Base-by-base conservation (phyloP, 768 basidiomycete species). In the Lyophyllum shimeji region DNA sequence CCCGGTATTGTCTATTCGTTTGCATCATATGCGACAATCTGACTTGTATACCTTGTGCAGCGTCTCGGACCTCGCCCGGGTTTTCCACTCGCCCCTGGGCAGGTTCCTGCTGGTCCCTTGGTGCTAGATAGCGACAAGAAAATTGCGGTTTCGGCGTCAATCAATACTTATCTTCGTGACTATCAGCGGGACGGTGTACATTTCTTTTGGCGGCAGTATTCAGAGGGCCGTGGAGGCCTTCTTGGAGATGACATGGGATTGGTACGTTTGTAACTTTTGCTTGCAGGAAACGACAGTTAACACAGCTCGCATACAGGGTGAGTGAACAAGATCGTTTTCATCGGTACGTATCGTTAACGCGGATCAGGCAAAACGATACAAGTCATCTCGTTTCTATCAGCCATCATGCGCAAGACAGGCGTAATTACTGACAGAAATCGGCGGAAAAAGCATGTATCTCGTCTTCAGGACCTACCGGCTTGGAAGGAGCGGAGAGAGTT, bases 181-280 rank as follows among this genome's bases (percentile, higher is more conserved):
- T 98, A 98, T 64, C 96, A 98, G 65, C 80, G 93, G 31, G 87
- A 94, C 11, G 96, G 96, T 7, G 83, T 90, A 12, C 69, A 76
- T 40, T 98, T 98, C 71, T 81, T 98, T 47, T 97, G 83, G 72
- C 75, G 80, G 13, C 79, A 86, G 45, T 97, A 89, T 66, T 70
- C 76, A 25, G 74, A 86, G 60, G 80, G 78, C 0, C 75, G 77
- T 43, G 96, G 96, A 0, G 95, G 89, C 0, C 67, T 98, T 11
- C 78, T 98, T 3, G 96, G 96, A 5, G 96, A 98, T 67, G 96
- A 98, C 65, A 98, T 98, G 96, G 96, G 93, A 60, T 75, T 88
- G 58, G 85, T 86, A 63, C 63, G 72, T 66, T 18, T 5, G 8
- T 39, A 15, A 17, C 45, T 55, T 24, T 27, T 49, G 52, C 21